Percentiles rank a stretch among this genome's conserved stretches.
These are phyloP conservation scores for Glaciozyma antarctica DNA, from an alignment of 768 basidiomycete genomes.

Conservation along the genomic window DNA sequence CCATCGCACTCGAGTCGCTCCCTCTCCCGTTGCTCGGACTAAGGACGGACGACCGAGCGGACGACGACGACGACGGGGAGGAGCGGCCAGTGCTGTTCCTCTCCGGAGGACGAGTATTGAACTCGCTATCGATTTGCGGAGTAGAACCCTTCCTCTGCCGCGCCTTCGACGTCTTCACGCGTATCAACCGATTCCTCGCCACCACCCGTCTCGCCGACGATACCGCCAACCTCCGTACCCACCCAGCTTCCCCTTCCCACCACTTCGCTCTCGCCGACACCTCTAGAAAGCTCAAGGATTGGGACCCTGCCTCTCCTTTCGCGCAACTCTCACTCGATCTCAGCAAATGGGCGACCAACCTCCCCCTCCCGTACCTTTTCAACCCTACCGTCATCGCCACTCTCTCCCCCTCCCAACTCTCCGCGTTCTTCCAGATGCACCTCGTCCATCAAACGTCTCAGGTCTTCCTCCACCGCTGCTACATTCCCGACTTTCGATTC, in stretches of 20 bases:
- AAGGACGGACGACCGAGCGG: neutral
- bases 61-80: neutral
- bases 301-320: neutral
- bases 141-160: neutral
- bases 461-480: neutral
- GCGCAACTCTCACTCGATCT: neutral
- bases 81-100: neutral
- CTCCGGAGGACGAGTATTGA: neutral
- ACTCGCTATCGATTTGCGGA: neutral
- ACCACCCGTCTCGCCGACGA: too few species aligned
- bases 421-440: neutral
- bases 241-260: too few species aligned
- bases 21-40: neutral
- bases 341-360: neutral
- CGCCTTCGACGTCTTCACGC: neutral
- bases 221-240: too few species aligned
- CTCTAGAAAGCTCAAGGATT: too few species aligned
- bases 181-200: neutral
- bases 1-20: neutral
- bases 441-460: neutral
- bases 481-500: neutral
- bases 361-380: neutral
- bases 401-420: neutral
- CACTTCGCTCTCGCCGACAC: too few species aligned
- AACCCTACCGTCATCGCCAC: neutral